Conservation (phyloP, 1,139 yeast genomes). For the Suzukiozyma palmioleophila region DNA sequence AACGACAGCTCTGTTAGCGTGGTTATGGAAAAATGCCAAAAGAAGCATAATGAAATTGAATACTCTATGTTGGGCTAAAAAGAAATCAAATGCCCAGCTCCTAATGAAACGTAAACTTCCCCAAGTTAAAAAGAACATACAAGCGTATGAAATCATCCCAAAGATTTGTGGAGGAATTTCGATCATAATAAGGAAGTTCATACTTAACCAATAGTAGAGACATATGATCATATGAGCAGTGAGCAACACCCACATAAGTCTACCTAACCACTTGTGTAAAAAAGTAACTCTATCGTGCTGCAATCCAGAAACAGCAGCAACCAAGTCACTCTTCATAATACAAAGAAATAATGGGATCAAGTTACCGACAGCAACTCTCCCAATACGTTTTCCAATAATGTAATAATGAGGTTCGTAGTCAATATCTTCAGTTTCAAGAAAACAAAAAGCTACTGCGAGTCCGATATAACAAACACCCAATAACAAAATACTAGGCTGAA, state of each 20-base stretch:
- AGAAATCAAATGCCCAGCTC: slow-evolving; percentile 40
- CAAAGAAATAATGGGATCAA: slow-evolving; percentile 35
- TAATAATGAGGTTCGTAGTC: slow-evolving; percentile 37
- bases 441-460: slow-evolving; percentile 22
- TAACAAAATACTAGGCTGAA: slow-evolving; percentile 40
- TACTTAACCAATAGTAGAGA: slow-evolving; percentile 36
- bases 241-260: slow-evolving; percentile 36
- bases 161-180: slow-evolving; percentile 49
- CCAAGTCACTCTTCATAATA: slow-evolving; percentile 35
- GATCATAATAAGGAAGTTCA: slow-evolving; percentile 39
- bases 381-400: slow-evolving; percentile 39
- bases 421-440: slow-evolving; percentile 30
- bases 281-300: slow-evolving; percentile 36
- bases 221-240: slow-evolving; percentile 31
- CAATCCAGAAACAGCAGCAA: slow-evolving; percentile 38
- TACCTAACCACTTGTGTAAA: slow-evolving; percentile 44
- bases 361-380: slow-evolving; percentile 37
- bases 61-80: slow-evolving; percentile 41
- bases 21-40: slow-evolving; percentile 40
- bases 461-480: slow-evolving; percentile 23
- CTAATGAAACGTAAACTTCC: slow-evolving; percentile 35
- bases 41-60: slow-evolving; percentile 42
- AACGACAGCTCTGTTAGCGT: slow-evolving; percentile 29
- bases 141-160: slow-evolving; percentile 44
- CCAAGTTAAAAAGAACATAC: slow-evolving; percentile 34